Percentiles rank a stretch among this genome's conserved stretches.
phyloP scores from a whole-genome alignment of 1,284 basidiomycete species.

The Tetrapyrgos nigripes region DNA sequence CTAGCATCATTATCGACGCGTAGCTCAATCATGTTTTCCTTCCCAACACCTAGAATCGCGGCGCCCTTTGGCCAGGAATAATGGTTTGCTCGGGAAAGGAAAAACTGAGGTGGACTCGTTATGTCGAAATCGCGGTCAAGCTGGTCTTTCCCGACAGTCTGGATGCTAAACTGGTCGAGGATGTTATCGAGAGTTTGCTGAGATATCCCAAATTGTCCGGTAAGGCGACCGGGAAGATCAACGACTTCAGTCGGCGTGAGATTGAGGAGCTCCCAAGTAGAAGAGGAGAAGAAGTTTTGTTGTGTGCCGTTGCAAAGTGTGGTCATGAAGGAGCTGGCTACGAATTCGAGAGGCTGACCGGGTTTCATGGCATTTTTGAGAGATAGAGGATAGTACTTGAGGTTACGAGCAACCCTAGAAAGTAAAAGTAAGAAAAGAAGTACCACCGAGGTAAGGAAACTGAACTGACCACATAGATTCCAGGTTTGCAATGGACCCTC shows the following conservation, averaged over 20 bases:
- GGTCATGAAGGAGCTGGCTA: slow-evolving; percentile 36
- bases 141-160: slow-evolving; percentile 38
- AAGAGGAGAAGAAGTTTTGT: slow-evolving; percentile 32
- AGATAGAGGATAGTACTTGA: slow-evolving; percentile 48
- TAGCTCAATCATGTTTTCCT: slow-evolving; percentile 42
- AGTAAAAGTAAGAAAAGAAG: neutral
- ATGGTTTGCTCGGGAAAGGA: slow-evolving; percentile 44
- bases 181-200: slow-evolving; percentile 26
- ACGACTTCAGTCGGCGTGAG: slow-evolving; percentile 27
- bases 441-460: neutral
- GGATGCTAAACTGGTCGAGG: slow-evolving; percentile 39
- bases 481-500: slow-evolving; percentile 52
- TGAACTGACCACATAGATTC: slow-evolving; percentile 46
- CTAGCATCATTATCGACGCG: slow-evolving; percentile 45
- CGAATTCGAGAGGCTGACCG: slow-evolving; percentile 31
- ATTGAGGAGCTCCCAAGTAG: slow-evolving; percentile 42
- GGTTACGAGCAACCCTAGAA: slow-evolving; percentile 33
- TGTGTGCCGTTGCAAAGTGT: slow-evolving; percentile 24
- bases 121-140: neutral
- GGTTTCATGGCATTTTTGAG: slow-evolving; percentile 36
- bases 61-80: slow-evolving; percentile 59
- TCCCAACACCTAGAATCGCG: slow-evolving; percentile 50
- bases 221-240: slow-evolving; percentile 34
- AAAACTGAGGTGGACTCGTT: slow-evolving; percentile 23
- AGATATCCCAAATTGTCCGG: slow-evolving; percentile 35